Evolutionary conservation across 345 rosid genomes (phyloP).

Genomic region (Linum lewisii): DNA sequence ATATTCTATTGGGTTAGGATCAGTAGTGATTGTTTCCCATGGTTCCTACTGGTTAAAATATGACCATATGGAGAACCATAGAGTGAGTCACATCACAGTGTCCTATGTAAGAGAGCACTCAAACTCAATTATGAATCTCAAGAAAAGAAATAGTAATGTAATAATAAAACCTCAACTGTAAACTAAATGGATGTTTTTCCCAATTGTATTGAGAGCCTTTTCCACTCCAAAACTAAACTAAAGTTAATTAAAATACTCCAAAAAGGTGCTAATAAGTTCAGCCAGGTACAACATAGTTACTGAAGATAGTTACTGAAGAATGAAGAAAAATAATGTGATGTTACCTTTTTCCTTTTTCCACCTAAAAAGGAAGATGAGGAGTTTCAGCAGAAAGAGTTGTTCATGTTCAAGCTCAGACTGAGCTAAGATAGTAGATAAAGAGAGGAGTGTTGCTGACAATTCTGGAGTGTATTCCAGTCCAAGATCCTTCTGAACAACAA

Average conservation of each 20-base stretch:
- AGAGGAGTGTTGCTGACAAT: slow-evolving; percentile 40
- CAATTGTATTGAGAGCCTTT: neutral
- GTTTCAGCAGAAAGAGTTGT: slow-evolving; percentile 53
- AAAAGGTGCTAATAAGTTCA: neutral
- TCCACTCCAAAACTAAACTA: too few species aligned
- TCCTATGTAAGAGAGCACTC: neutral
- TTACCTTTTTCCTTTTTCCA: slow-evolving; percentile 74
- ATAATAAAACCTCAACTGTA: neutral
- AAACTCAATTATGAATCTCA: neutral
- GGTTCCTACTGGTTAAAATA: too few species aligned
- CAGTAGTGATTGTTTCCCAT: too few species aligned
- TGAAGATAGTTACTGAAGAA: neutral
- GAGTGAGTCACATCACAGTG: neutral
- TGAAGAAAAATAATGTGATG: slow-evolving; percentile 2
- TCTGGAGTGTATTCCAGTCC: slow-evolving; percentile 40
- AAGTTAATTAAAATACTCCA: too few species aligned
- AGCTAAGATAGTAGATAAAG: slow-evolving; percentile 44
- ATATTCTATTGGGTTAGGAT: too few species aligned
- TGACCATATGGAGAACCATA: neutral
- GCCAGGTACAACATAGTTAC: neutral
- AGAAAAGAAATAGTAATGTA: neutral
- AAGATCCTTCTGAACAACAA: slow-evolving; percentile 58
- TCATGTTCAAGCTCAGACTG: slow-evolving; percentile 76
- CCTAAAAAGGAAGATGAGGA: slow-evolving; percentile 50
- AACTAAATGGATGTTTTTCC: neutral